Evolutionary conservation across 768 basidiomycete species (phyloP), one percentile per base, ranked within the genome.

Genomic region (Suillus placidus): DNA sequence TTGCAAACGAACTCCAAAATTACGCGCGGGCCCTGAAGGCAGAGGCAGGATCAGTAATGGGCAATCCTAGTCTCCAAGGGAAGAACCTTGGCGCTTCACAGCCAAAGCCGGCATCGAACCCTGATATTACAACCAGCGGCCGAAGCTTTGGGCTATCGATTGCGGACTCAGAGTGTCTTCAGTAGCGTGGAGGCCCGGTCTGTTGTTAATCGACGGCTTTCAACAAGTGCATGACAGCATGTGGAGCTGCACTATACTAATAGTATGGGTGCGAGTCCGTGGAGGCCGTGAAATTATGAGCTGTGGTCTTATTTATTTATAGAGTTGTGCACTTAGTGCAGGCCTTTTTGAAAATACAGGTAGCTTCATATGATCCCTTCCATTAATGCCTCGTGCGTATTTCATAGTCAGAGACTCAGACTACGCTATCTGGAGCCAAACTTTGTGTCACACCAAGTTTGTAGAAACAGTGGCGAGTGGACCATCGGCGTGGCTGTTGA

Each of bases 1-100:
- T 88, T 42, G 76, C 82, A 10, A 78, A 82, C 38, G 85, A 89
- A 65, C 64, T 79, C 4, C 18, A 64, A 34, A 26, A 40, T 60
- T 20, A 60, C 12, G 26, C 58, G 13, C 58, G 20, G 12, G 40
- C 40, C 30, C 38, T 60, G 26, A 60, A 43, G 18, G 58, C 30
- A 6, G 58, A 60, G 26, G 58, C 30, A 32, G 26, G 38, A 30
- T 12, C 38, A 40, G 16, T 42, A 13, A 30, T 32, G 1, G 30
- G 18, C 58, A 40, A 42, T 30, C 18, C n/a, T 43, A 13, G 38
- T 10, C 38, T 42, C 16, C 38, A 40, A 35, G 56, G 23, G 26
- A 40, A 40, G 26, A 40, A 42, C 6, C 26, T 26, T 18, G 37
- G 40, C 23, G 16, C 23, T 40, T 58, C 37, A 10, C 51, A 20